phyloP scores from a whole-genome alignment of 345 rosid species.

The Camelina neglecta region DNA sequence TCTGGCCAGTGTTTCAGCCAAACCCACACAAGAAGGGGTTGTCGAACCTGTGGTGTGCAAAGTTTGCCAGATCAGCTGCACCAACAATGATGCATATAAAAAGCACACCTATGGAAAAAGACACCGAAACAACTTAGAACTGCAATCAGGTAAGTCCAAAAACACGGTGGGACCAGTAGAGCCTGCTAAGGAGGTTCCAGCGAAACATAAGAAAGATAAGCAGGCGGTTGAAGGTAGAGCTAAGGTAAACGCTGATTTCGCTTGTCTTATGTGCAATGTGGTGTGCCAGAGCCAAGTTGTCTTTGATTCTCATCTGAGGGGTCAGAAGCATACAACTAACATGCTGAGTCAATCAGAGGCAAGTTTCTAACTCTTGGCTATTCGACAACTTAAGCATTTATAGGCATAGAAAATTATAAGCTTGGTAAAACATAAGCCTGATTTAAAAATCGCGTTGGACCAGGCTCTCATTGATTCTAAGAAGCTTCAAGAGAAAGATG shows the following conservation, averaged over 20 bases:
- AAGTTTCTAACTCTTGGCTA: neutral
- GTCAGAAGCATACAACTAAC: neutral
- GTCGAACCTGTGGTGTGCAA: slow-evolving; percentile 48
- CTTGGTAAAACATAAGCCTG: neutral
- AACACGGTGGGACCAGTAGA: slow-evolving; percentile 11
- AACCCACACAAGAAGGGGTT: slow-evolving; percentile 48
- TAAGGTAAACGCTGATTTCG: neutral
- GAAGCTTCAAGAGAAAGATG: slow-evolving; percentile 53
- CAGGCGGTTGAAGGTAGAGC: neutral
- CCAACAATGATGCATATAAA: slow-evolving; percentile 18
- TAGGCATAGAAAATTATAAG: neutral
- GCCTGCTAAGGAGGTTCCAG: slow-evolving; percentile 30
- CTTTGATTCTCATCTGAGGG: slow-evolving; percentile 26
- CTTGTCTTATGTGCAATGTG: slow-evolving; percentile 29
- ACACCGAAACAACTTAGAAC: slow-evolving; percentile 45
- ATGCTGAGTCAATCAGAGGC: slow-evolving; percentile 1
- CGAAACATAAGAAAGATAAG: slow-evolving; percentile 23
- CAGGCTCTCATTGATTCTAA: neutral
- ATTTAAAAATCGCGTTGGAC: neutral
- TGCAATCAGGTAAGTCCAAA: slow-evolving; percentile 28
- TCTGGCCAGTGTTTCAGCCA: slow-evolving; percentile 33
- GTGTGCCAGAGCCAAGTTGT: slow-evolving; percentile 11
- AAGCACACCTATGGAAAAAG: slow-evolving; percentile 22
- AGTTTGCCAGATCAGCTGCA: slow-evolving; percentile 52
- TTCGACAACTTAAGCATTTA: neutral